phyloP scores from a whole-genome alignment of 1,284 basidiomycete species.

The Ganoderma sinense region DNA sequence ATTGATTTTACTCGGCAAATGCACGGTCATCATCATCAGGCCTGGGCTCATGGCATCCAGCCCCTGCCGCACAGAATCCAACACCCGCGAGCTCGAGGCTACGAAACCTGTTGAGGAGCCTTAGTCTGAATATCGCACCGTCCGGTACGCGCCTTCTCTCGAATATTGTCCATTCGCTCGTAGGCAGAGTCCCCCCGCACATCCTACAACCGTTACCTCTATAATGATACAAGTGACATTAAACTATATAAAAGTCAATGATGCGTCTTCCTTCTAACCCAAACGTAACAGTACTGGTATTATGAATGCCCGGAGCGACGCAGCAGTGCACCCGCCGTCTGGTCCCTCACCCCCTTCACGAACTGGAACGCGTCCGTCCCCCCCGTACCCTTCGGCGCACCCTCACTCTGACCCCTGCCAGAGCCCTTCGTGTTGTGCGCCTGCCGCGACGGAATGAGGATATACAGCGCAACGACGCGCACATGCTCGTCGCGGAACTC shows the following conservation, averaged over 20 bases:
- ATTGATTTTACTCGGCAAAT: no score
- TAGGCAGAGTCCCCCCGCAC: no score
- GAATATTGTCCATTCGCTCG: no score
- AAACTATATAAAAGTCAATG: neutral
- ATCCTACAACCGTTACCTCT: no score
- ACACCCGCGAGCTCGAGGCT: no score
- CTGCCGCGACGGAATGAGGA: constrained; percentile 70
- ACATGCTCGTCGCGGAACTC: constrained; percentile 89
- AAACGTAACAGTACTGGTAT: neutral
- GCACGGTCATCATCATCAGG: no score
- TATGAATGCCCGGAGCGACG: neutral
- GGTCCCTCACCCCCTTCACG: constrained; percentile 80
- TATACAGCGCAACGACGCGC: constrained; percentile 86
- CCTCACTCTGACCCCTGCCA: constrained; percentile 8
- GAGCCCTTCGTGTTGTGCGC: constrained; percentile 23
- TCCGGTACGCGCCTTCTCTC: no score
- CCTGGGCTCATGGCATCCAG: no score
- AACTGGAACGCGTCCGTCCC: constrained; percentile 87
- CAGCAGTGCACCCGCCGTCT: constrained; percentile 62
- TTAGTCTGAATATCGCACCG: no score
- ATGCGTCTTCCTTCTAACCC: neutral
- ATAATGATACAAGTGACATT: no score
- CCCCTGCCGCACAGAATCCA: no score
- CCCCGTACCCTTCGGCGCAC: constrained; percentile 78
- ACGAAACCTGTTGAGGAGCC: no score